These are phyloP conservation scores for Dissoconium aciculare DNA, from an alignment of 2,329 filamentous ascomycete species.

Conservation along the genomic window DNA sequence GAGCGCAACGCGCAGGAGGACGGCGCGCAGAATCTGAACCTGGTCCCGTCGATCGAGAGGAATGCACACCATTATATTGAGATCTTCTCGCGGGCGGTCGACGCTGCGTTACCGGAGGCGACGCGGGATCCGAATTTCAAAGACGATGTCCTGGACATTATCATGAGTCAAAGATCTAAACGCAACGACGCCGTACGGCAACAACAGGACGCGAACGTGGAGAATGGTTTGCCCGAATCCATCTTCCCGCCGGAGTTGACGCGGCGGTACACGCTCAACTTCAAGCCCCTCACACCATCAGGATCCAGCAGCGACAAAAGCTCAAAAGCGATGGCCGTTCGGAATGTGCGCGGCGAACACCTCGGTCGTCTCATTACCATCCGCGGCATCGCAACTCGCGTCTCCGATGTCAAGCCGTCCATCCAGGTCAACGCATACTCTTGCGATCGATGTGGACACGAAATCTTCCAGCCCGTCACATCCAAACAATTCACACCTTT, in stretches of 20 bases:
- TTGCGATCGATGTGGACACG: conserved; percentile 88
- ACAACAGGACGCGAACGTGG: conserved; percentile 24
- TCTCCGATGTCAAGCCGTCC: conserved; percentile 93
- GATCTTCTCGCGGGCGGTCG: conserved; percentile 73
- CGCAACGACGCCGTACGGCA: conserved; percentile 61
- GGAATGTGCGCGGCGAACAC: conserved; percentile 83
- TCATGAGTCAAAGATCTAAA: conserved; percentile 80
- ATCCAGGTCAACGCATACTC: conserved; percentile 98
- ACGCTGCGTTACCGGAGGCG: conserved; percentile 69
- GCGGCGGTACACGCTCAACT: conserved; percentile 85
- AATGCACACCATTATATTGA: conserved; percentile 96
- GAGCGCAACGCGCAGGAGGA: conserved; percentile 53
- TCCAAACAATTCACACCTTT: conserved; percentile 84
- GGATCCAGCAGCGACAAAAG: conserved; percentile 46
- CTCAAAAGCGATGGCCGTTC: conserved; percentile 64
- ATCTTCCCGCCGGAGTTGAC: conserved; percentile 87
- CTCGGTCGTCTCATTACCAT: conserved; percentile 87
- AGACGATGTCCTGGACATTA: conserved; percentile 89
- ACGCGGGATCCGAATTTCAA: conserved; percentile 79
- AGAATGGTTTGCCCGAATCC: conserved; percentile 49
- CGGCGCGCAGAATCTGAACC: conserved; percentile 38
- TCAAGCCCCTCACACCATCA: conserved; percentile 74
- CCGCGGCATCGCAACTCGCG: conserved; percentile 82
- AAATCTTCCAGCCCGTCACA: conserved; percentile 92
- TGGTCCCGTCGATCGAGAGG: conserved; percentile 71